Percentiles rank a stretch among this genome's conserved stretches.
Evolutionary conservation across 1,284 basidiomycete species (phyloP).

Genomic region (Volvariella surrecta): DNA sequence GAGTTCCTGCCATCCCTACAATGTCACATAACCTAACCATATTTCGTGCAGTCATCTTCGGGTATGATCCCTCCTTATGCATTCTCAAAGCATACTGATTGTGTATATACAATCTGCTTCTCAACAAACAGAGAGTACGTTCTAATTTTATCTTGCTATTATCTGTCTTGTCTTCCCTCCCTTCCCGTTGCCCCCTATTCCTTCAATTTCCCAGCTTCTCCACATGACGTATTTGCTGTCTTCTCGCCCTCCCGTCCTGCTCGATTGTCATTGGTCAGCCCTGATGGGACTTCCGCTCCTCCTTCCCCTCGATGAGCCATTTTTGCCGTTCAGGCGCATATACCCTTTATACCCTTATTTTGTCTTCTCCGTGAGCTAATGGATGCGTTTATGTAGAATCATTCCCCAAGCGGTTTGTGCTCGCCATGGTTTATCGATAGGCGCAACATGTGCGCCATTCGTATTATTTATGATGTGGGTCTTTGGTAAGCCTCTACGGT

Average conservation of each 20-base stretch:
- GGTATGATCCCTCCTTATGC: slow-evolving; percentile 36
- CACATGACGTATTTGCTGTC: too few species aligned
- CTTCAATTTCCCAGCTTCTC: neutral
- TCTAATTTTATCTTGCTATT: slow-evolving; percentile 1
- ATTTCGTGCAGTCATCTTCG: slow-evolving; percentile 60
- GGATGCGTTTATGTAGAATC: slow-evolving; percentile 56
- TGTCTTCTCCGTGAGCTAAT: too few species aligned
- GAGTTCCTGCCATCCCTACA: slow-evolving; percentile 19
- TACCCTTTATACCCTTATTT: too few species aligned
- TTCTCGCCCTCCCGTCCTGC: too few species aligned
- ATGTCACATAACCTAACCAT: slow-evolving; percentile 1
- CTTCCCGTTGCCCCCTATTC: slow-evolving; percentile 1
- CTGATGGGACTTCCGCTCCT: too few species aligned
- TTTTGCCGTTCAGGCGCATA: too few species aligned
- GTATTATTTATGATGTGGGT: slow-evolving; percentile 78
- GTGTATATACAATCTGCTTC: slow-evolving; percentile 1
- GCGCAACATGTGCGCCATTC: slow-evolving; percentile 79
- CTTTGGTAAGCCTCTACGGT: slow-evolving; percentile 51
- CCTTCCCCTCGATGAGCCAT: too few species aligned
- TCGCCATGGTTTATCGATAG: slow-evolving; percentile 84
- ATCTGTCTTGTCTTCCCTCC: neutral
- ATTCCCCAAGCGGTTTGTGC: slow-evolving; percentile 88
- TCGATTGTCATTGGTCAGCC: too few species aligned
- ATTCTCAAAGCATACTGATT: neutral
- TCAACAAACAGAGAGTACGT: slow-evolving; percentile 35